phyloP scores from a whole-genome alignment of 768 basidiomycete genomes.

The Termitomyces bulborhizus region DNA sequence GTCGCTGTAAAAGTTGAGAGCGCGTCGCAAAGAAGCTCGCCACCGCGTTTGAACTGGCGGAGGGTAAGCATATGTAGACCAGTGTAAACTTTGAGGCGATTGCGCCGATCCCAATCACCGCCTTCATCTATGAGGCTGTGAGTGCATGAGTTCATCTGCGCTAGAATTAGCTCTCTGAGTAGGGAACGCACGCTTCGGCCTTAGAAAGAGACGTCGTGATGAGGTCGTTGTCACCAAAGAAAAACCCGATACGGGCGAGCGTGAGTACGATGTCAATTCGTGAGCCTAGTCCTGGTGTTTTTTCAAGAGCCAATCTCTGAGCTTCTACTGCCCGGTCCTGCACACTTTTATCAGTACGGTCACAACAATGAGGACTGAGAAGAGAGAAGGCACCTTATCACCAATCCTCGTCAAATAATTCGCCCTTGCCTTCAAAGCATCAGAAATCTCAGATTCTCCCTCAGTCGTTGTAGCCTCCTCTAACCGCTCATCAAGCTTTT shows the following conservation, averaged over 20 bases:
- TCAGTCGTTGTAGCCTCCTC: constrained; percentile 86
- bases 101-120: constrained; percentile 97
- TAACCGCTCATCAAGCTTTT: constrained; percentile 69
- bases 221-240: constrained; percentile 74
- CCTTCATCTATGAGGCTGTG: constrained; percentile 85
- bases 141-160: too few species aligned
- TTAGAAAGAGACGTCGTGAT: constrained; percentile 67
- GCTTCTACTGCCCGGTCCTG: constrained; percentile 65
- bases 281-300: constrained; percentile 89
- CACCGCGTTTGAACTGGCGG: constrained; percentile 86
- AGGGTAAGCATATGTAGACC: constrained; percentile 81
- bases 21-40: constrained; percentile 84
- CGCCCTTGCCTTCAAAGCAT: constrained; percentile 78
- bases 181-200: constrained; percentile 65
- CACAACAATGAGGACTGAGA: too few species aligned
- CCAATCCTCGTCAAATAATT: constrained; percentile 86
- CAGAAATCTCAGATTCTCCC: constrained; percentile 91
- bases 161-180: too few species aligned
- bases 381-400: constrained; percentile 46
- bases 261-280: constrained; percentile 91
- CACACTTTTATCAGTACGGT: too few species aligned
- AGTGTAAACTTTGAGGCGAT: constrained; percentile 93
- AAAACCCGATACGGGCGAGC: constrained; percentile 84
- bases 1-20: constrained; percentile 92
- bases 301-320: constrained; percentile 78